Base-by-base conservation (phyloP, 768 basidiomycete species). In the Antrodiella citrinella region DNA sequence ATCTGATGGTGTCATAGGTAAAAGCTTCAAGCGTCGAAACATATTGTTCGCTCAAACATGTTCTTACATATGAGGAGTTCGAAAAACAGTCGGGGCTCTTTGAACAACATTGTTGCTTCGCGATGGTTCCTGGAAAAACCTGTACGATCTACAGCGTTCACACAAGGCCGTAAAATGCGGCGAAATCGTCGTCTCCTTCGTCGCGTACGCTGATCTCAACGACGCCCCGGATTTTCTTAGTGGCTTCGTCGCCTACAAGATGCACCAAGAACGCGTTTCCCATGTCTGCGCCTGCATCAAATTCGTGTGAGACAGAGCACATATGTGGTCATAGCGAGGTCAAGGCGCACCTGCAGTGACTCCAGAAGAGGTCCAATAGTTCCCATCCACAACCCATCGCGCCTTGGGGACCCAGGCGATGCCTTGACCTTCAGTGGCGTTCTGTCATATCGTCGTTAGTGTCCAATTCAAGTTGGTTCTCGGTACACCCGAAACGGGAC, bases 341-440 rank as follows among this genome's bases (percentile, higher is more conserved):
- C 9, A 11, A 44, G 9, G 45, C 50, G 2, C 15, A 54, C 54
- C 54, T 24, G 71, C 69, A 4, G 68, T 59, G 24, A 71, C 61
- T 22, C 71, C 70, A 18, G 70, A 70, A 25, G 59, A 62, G 0
- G 69, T 70, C 71, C 71, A 72, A 30, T 69, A 61, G 35, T 68
- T 67, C 23, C 66, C 69, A 50, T 72, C 70, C 9, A 62, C 60
- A 13, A 70, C 68, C 65, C 65, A 71, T 1, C 71, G 59, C 9
- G 70, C 70, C 42, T 65, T 66, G 2, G 67, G 57, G 3, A 70
- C 58, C 69, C 70, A 71, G 4, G 52, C 54, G 21, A 71, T 67
- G 2, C 18, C 23, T 1, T 22, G 22, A 11, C 54, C 49, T 30
- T 46, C 52, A 11, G 63, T 59, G 9, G 52, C 58, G 52, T 59